Base-by-base conservation (phyloP, 2,329 filamentous ascomycete species). In the Stachybotrys echinatus region DNA sequence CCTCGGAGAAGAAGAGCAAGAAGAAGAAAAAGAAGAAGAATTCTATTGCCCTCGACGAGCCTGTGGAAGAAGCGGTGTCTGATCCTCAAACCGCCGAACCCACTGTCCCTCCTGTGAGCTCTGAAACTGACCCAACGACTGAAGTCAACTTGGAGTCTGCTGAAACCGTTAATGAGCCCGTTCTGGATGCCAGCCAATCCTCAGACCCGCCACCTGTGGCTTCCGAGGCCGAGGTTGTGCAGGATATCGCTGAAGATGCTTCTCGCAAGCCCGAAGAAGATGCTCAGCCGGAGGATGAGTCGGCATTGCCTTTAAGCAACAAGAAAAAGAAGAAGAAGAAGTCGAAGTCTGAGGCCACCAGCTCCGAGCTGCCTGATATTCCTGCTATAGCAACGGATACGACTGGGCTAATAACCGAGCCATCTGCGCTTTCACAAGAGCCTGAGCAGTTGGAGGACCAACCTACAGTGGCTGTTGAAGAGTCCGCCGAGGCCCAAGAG, bases 21-120 rank as follows among this genome's bases (percentile, higher is more conserved):
- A 56, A 55, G 42, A 52, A 45, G 38, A 56, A 59, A 51, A 55
- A 59, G 48, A 56, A 58, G 49, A 57, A 52, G 47, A 54, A 52
- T 22, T 48, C 53, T 22, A 27, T 48, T 6, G 50, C 51, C 17
- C 31, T 42, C 43, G 50, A 53, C 17, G 44, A 46, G 17, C 12
- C 27, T 19, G n/a, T 23, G 3, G 27, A 19, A 5, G 27, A 34
- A 5, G 6, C 23, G 10, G 12, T 20, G n/a, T 4, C 44, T 18
- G 44, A 46, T 12, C 6, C 23, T 34, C 5, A 18, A 2, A 38
- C 47, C n/a, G 8, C 12, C 10, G 23, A 45, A 31, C 23, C 12
- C 12, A 22, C 49, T 6, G 5, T 52, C 7, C 14, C 37, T 6
- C 17, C 34, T 27, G 47, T 45, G 21, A 7, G 37, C 10, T 45